These are phyloP conservation scores for Moesziomyces sp. DNA, from an alignment of 1,284 basidiomycete genomes.

Conservation along the genomic window DNA sequence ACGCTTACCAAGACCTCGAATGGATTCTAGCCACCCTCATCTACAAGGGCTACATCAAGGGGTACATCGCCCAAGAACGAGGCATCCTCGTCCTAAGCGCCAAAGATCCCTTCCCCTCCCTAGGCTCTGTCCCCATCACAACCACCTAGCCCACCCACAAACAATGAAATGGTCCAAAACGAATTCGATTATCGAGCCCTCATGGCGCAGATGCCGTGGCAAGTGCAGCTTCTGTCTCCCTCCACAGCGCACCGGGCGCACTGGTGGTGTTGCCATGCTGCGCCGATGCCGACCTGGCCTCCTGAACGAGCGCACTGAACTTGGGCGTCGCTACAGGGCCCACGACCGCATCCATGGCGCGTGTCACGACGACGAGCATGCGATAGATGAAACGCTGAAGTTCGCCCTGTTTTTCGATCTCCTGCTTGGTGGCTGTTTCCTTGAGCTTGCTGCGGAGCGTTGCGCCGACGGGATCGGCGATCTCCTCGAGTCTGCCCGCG, in stretches of 20 bases:
- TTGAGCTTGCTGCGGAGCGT: constrained; percentile 78
- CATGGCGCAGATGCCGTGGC: constrained; percentile 80
- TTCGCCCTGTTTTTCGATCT: constrained; percentile 91
- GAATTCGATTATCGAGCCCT: constrained; percentile 86
- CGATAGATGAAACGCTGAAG: constrained; percentile 87
- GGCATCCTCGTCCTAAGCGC: constrained; percentile 89
- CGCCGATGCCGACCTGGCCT: constrained; percentile 16
- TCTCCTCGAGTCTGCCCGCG: constrained; percentile 88
- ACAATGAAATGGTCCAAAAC: constrained; percentile 72
- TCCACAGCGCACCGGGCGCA: constrained; percentile 28
- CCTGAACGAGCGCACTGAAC: constrained; percentile 22
- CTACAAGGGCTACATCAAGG: constrained; percentile 87
- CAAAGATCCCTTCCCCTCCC: constrained; percentile 80
- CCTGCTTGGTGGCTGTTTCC: constrained; percentile 92
- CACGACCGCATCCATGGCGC: constrained; percentile 18
- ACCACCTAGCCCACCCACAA: constrained; percentile 8
- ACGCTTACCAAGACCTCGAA: constrained; percentile 82
- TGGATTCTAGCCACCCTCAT: constrained; percentile 91
- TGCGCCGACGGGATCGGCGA: constrained; percentile 81
- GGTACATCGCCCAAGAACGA: constrained; percentile 95
- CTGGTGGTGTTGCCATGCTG: background rate
- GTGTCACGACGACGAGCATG: constrained; percentile 80
- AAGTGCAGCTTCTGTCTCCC: constrained; percentile 30
- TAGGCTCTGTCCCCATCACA: constrained; percentile 13
- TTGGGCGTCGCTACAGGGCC: constrained; percentile 17